Evolutionary conservation across 768 basidiomycete genomes (phyloP).

Genomic region (Vararia minispora): DNA sequence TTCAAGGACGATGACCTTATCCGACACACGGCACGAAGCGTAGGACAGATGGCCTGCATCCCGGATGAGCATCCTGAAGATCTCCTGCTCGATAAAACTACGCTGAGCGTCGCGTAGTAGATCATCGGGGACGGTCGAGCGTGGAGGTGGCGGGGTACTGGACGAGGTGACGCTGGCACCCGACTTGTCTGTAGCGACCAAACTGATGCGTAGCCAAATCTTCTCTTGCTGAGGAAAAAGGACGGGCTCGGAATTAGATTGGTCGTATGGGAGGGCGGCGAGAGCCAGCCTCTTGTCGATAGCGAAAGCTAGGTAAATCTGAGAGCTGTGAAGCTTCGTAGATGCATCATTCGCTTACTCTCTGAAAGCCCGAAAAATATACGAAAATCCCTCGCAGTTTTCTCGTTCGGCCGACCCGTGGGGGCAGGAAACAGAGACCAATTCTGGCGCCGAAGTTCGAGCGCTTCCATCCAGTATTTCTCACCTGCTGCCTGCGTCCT

Average conservation of each 20-base stretch:
- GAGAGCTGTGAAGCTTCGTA: no score
- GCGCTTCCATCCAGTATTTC: slow-evolving; percentile 73
- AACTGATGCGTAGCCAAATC: slow-evolving; percentile 50
- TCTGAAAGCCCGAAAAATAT: slow-evolving; percentile 75
- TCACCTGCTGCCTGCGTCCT: slow-evolving; percentile 48
- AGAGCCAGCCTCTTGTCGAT: no score
- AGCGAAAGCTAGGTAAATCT: slow-evolving; percentile 42
- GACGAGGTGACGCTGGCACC: slow-evolving; percentile 17
- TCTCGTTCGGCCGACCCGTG: slow-evolving; percentile 68
- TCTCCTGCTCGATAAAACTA: slow-evolving; percentile 72
- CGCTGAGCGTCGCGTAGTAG: slow-evolving; percentile 49
- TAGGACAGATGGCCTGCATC: slow-evolving; percentile 73
- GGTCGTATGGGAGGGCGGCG: no score
- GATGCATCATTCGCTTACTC: slow-evolving; percentile 40
- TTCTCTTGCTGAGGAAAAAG: slow-evolving; percentile 43
- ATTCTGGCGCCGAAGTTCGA: slow-evolving; percentile 64
- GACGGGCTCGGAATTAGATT: slow-evolving; percentile 7
- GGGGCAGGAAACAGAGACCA: slow-evolving; percentile 73
- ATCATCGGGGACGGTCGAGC: no score
- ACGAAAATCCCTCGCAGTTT: slow-evolving; percentile 71
- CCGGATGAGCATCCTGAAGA: slow-evolving; percentile 60
- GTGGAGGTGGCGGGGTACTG: no score
- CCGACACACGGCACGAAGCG: slow-evolving; percentile 67
- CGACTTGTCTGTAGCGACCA: slow-evolving; percentile 25
- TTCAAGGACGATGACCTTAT: slow-evolving; percentile 65